phyloP scores from a whole-genome alignment of 73 alveolate genomes.

The Paramecium caudatum region DNA sequence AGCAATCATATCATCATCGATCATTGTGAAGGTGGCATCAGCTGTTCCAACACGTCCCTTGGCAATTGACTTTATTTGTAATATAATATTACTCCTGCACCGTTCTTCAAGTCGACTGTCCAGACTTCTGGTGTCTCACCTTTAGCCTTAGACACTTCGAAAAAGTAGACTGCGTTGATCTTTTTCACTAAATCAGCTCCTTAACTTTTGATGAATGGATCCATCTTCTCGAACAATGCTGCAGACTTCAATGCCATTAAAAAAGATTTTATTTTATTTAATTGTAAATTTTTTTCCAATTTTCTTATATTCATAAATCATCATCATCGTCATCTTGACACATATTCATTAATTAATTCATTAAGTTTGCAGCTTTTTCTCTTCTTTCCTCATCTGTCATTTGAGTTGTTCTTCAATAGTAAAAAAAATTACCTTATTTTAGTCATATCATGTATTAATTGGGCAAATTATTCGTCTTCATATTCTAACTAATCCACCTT shows the following conservation, averaged over 20 bases:
- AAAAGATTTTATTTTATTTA: constrained; percentile 7
- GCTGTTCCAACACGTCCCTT: constrained; percentile 86
- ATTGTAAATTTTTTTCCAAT: not conserved
- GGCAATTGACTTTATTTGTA: constrained; percentile 77
- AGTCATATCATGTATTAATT: constrained; percentile 22
- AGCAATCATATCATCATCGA: constrained; percentile 86
- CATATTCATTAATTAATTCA: constrained; percentile 42
- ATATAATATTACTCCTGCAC: constrained; percentile 74
- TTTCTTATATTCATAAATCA: constrained; percentile 35
- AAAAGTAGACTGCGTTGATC: constrained; percentile 85
- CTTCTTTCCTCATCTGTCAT: constrained; percentile 49
- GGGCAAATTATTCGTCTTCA: constrained; percentile 27
- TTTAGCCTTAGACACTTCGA: constrained; percentile 83
- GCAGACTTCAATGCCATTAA: constrained; percentile 83
- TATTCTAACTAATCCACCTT: not conserved
- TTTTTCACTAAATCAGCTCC: constrained; percentile 86
- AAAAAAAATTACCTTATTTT: not conserved
- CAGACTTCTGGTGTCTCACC: constrained; percentile 83
- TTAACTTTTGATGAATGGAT: constrained; percentile 80
- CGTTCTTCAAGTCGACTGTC: constrained; percentile 89
- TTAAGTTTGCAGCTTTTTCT: not conserved
- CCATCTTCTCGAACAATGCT: constrained; percentile 84
- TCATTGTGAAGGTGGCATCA: constrained; percentile 86
- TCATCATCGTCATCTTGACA: constrained; percentile 45
- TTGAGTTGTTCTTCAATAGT: not conserved